Evolutionary conservation across 2,329 filamentous ascomycete genomes (phyloP).

Genomic region (Fusarium sp.): DNA sequence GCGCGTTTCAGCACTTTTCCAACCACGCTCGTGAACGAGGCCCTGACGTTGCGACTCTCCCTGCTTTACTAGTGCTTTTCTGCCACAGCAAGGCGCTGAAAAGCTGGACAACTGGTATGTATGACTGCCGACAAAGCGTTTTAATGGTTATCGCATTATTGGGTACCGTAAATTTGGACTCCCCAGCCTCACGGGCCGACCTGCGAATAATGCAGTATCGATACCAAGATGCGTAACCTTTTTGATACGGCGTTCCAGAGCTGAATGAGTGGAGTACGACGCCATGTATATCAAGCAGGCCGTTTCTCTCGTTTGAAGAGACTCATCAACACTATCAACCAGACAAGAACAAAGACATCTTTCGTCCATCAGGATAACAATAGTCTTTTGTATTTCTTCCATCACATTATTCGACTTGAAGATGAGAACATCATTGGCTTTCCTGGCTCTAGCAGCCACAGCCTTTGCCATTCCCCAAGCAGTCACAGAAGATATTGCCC

Average conservation of each 20-base stretch:
- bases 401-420: not conserved
- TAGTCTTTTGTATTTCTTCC: not conserved
- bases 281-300: slow-evolving; percentile 36
- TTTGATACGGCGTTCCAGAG: slow-evolving; percentile 28
- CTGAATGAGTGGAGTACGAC: not conserved
- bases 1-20: slow-evolving; percentile 10
- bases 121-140: not conserved
- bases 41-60: slow-evolving; percentile 4
- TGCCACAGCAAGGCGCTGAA: slow-evolving; percentile 3
- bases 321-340: not conserved
- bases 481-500: slow-evolving; percentile 61
- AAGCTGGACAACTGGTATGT: slow-evolving; percentile 3
- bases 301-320: not conserved
- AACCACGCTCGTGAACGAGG: slow-evolving; percentile 13
- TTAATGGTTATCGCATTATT: slow-evolving; percentile 14
- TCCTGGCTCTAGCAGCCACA: slow-evolving; percentile 55
- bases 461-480: slow-evolving; percentile 56
- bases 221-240: not conserved
- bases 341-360: not conserved
- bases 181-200: slow-evolving; percentile 26
- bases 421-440: slow-evolving; percentile 39
- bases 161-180: not conserved
- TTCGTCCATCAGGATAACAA: not conserved
- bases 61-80: slow-evolving; percentile 9
- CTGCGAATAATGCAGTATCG: slow-evolving; percentile 31